A percentile compares a stretch with the other conserved stretches of the same genome.
These are phyloP conservation scores for Naganishia vaughanmartiniae DNA, from an alignment of 768 basidiomycete species.

Conservation along the genomic window DNA sequence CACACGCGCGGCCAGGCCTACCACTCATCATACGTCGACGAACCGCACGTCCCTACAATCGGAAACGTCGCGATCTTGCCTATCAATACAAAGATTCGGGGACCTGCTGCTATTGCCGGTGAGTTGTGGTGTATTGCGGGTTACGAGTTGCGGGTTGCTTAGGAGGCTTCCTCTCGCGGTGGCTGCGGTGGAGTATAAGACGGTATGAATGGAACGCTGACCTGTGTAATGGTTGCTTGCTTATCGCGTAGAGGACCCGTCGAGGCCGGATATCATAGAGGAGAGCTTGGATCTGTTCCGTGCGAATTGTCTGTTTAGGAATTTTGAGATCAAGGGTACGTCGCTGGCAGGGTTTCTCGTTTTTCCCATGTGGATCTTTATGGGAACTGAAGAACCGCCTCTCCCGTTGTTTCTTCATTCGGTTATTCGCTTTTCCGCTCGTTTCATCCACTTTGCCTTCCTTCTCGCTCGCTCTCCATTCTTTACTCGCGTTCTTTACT, in stretches of 20 bases:
- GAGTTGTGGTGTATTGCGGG: conserved; percentile 28
- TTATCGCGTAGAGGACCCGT: conserved; percentile 64
- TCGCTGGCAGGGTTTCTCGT: background rate
- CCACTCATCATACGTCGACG: conserved; percentile 82
- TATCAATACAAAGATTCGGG: conserved; percentile 84
- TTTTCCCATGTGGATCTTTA: no score
- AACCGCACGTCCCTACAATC: conserved; percentile 72
- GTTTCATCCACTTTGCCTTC: background rate
- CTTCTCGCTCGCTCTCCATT: background rate
- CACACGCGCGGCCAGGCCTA: conserved; percentile 67
- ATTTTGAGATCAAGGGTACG: conserved; percentile 92
- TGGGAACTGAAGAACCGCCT: no score
- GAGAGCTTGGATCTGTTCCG: conserved; percentile 96
- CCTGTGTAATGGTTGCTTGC: no score
- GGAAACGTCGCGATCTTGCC: conserved; percentile 89
- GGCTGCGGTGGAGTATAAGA: no score
- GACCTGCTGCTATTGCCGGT: conserved; percentile 74
- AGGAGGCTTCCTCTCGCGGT: no score
- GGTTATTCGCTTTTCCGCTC: no score
- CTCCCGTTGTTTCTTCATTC: no score
- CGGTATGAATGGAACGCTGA: no score
- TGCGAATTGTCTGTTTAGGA: conserved; percentile 97
- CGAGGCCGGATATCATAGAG: conserved; percentile 83
- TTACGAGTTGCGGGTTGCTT: no score
- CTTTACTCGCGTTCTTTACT: no score